These are phyloP conservation scores for Cytospora piceae DNA, from an alignment of 2,329 filamentous ascomycete genomes.

Conservation along the genomic window DNA sequence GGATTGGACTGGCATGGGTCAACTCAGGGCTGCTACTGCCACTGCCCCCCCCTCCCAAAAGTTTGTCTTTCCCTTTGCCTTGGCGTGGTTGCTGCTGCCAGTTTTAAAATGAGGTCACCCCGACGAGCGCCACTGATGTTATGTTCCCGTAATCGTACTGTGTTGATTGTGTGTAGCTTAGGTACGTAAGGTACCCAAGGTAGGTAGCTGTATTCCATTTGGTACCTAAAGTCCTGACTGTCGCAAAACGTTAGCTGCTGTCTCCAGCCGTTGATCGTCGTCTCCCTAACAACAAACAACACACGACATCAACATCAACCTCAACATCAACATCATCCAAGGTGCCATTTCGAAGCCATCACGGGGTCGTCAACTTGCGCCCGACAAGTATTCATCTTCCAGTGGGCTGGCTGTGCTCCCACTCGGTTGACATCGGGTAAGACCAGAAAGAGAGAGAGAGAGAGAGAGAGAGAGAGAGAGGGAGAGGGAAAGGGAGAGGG, in stretches of 20 bases:
- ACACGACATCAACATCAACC: background rate
- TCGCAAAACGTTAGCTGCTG: background rate
- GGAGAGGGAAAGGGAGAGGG: too few relatives aligned
- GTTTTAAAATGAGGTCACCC: conserved; percentile 22
- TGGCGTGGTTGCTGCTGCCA: background rate
- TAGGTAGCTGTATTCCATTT: too few relatives aligned
- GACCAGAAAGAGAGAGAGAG: too few relatives aligned
- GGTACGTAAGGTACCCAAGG: too few relatives aligned
- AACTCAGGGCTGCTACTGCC: too few relatives aligned
- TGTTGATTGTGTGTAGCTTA: too few relatives aligned
- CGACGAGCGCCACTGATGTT: background rate
- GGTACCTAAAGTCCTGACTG: background rate
- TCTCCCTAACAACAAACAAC: background rate
- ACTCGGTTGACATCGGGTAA: background rate
- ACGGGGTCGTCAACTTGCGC: background rate
- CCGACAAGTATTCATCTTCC: background rate
- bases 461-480: too few relatives aligned
- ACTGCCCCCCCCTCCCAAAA: too few relatives aligned
- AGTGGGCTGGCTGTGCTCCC: background rate
- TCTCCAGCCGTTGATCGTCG: background rate
- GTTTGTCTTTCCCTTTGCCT: background rate
- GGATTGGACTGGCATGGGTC: too few relatives aligned
- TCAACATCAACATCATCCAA: background rate
- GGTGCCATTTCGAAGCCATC: background rate
- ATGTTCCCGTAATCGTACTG: too few relatives aligned